Percentiles rank a stretch among this genome's conserved stretches.
These are phyloP conservation scores for Talaromyces atroroseus DNA, from an alignment of 2,329 filamentous ascomycete genomes.

Conservation along the genomic window DNA sequence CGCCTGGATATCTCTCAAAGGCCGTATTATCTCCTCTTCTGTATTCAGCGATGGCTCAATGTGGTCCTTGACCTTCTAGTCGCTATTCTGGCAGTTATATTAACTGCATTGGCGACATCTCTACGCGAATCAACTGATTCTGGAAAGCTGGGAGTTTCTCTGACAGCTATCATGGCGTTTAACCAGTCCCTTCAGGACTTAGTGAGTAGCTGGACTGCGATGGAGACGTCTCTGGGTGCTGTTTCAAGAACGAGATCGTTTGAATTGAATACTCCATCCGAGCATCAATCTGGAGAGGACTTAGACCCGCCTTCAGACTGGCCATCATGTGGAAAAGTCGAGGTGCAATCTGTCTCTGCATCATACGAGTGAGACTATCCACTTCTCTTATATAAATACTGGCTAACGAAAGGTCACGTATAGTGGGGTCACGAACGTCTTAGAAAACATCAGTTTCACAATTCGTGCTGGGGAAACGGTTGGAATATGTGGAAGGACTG, in stretches of 20 bases:
- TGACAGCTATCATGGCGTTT: constrained; percentile 51
- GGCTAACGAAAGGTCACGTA: background rate
- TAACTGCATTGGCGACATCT: constrained; percentile 46
- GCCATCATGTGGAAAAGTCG: background rate
- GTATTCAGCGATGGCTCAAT: constrained; percentile 54
- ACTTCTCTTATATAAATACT: background rate
- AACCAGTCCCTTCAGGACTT: constrained; percentile 47
- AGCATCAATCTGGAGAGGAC: constrained; percentile 1
- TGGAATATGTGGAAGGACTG: constrained; percentile 7
- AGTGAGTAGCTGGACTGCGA: constrained; percentile 50
- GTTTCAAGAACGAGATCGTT: constrained; percentile 30
- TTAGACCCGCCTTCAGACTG: constrained; percentile 1
- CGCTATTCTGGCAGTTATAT: constrained; percentile 42
- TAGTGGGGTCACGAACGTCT: background rate
- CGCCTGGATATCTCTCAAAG: constrained; percentile 49
- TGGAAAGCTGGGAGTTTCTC: constrained; percentile 48
- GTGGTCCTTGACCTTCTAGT: constrained; percentile 49
- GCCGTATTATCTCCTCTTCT: constrained; percentile 53
- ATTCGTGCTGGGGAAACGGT: background rate
- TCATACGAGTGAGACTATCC: constrained; percentile 7
- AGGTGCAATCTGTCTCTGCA: background rate
- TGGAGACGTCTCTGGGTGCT: constrained; percentile 55
- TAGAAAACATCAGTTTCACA: constrained; percentile 2
- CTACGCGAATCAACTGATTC: constrained; percentile 39
- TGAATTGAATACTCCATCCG: background rate